phyloP scores from a whole-genome alignment of 148 eudicot genomes.

The Rhododendron molle region DNA sequence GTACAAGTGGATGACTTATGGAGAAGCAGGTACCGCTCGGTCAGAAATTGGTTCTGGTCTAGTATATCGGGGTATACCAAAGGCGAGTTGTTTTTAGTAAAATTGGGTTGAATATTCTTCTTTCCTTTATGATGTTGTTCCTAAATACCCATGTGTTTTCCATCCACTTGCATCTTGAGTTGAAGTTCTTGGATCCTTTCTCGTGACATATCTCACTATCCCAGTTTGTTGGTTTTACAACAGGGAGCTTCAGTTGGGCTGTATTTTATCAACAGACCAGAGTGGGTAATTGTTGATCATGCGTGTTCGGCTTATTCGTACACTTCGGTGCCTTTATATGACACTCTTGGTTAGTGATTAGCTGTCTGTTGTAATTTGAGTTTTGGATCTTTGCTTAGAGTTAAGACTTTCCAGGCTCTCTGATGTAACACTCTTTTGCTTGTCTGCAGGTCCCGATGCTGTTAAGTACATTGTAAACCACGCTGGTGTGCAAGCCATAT shows the following conservation, averaged over 20 bases:
- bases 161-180: background rate
- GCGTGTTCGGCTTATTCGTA: constrained; percentile 94
- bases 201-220: background rate
- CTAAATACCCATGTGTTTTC: background rate
- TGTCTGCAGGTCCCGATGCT: constrained; percentile 90
- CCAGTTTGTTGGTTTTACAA: constrained; percentile 10
- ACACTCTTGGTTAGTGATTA: constrained; percentile 69
- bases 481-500: constrained; percentile 77
- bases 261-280: constrained; percentile 92
- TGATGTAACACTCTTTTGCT: background rate
- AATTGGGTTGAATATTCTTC: constrained; percentile 2
- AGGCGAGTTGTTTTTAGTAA: constrained; percentile 29
- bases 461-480: constrained; percentile 86
- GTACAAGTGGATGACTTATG: constrained; percentile 92
- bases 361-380: constrained; percentile 4
- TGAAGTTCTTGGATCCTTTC: background rate
- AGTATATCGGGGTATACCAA: constrained; percentile 53
- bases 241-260: constrained; percentile 89
- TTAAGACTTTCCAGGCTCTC: background rate
- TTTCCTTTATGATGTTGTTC: background rate
- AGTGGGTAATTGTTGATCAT: constrained; percentile 91
- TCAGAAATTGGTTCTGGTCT: constrained; percentile 84
- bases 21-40: constrained; percentile 79
- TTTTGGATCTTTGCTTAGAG: background rate
- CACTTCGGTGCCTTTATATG: constrained; percentile 85